Base-by-base conservation (phyloP, 192 early-diverging fungal genomes). In the Dissophora globulifera region DNA sequence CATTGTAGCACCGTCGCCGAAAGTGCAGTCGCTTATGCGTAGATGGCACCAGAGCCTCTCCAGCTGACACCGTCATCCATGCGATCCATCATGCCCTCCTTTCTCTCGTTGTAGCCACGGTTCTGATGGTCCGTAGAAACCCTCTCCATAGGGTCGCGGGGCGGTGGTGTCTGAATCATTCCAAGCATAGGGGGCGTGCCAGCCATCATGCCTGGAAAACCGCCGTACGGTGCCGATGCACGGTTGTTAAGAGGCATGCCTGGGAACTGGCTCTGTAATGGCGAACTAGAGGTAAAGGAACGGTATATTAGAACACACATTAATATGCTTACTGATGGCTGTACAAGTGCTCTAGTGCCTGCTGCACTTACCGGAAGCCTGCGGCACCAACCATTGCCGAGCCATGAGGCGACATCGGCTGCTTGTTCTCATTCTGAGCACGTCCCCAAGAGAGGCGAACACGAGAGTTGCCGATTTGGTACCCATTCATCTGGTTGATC, bases 401-500 rank as follows among this genome's bases (percentile, higher is more conserved):
- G 2, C 53, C 62, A 66, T 76, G 72, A 32, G 72, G 63, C 17
- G 72, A 76, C 72, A 76, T 54, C 1, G 72, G 62, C 26, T 43
- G 69, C 52, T 76, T 76, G 47, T 64, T 67, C 32, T 83, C 82
- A 50, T 51, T 86, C 56, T 88, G 84, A 32, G 86, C 82, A 50
- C 86, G 78, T 7, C 87, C 87, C 87, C 87, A 88, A 1, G 85
- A 83, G 5, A 88, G 66, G 53, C 87, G 67, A 10, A 88, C 83
- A 26, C 87, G 74, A 10, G 85, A 86, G 38, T 78, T 81, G 30
- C 94, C 95, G 57, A 99, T 90, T 52, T 88, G 82, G 72, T 90
- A 90, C 20, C 94, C 93, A 74, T 96, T 93, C 88, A 99, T 91
- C 58, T 93, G 88, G 49, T 86, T 84, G 67, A 99, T 95, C 13